Base-by-base conservation (phyloP, 192 early-diverging fungal species). In the Helicostylum pulchrum region DNA sequence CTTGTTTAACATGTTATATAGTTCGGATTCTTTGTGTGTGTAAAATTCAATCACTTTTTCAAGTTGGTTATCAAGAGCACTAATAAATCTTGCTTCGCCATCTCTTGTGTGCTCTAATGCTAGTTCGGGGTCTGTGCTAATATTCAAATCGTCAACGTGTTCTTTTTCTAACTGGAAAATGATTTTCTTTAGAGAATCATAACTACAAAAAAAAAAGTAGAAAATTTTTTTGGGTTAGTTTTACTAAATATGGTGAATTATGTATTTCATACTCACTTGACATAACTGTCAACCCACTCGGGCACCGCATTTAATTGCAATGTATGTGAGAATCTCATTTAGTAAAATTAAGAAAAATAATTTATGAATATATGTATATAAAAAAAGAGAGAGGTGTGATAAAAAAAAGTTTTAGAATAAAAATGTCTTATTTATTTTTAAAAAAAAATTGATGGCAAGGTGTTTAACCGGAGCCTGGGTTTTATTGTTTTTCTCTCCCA, bases 311-410 rank as follows among this genome's bases (percentile, higher is more conserved):
- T 97, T 64, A 97, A 84, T 72, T 93, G 89, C 51, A 97, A 81
- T n/a, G 87, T 85, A 74, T 91, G 88, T 10, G 92, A 91, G 64
- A 96, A 96, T 81, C 92, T 96, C 92, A 96, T 94, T 23, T 39
- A 34, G 32, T 10, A 51, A 20, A 1, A 23, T 10, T 39, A 9
- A 0, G 26, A 26, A 26, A 26, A 26, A 26, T 39, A 39, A 4
- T 9, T 0, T 39, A 39, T 39, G n/a, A n/a, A 39, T 39, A 6
- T 39, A 39, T 39, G 6, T 39, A 9, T 39, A 9, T 39, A 10
- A 10, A 10, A 36, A 39, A 39, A 39, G 36, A 39, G 9, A 39
- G 9, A 39, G 4, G 36, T 39, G 9, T 39, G 6, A 39, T 3
- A 39, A 10, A 39, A 39, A 39, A 39, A 39, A 39, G 9, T 39